These are phyloP conservation scores for Globisporangium alternatum DNA, from an alignment of 352 stramenopile genomes.

Conservation along the genomic window DNA sequence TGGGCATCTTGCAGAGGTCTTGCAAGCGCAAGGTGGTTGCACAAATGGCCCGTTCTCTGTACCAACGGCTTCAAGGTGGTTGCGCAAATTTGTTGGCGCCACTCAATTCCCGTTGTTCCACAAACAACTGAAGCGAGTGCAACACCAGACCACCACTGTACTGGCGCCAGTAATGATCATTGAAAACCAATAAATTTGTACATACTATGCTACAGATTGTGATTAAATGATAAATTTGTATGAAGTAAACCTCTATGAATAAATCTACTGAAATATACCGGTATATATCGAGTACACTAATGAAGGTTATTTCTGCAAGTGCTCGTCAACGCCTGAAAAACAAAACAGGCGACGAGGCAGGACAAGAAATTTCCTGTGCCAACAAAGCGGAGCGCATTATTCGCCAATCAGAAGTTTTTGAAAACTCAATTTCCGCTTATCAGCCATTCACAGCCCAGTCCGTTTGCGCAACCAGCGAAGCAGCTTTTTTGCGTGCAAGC, in stretches of 20 bases:
- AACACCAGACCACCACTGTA: slow-evolving; percentile 1
- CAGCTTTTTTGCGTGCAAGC: not conserved
- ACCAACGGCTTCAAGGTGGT: slow-evolving; percentile 1
- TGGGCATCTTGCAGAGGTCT: not conserved
- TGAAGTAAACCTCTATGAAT: not conserved
- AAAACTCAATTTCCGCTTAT: no score
- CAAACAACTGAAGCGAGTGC: not conserved
- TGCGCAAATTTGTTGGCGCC: not conserved
- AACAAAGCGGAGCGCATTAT: not conserved
- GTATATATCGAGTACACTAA: no score
- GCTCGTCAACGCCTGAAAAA: not conserved
- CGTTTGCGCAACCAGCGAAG: slow-evolving; percentile 6
- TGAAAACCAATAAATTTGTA: not conserved
- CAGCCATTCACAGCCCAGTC: no score
- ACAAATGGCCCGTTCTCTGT: not conserved
- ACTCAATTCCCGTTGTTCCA: not conserved
- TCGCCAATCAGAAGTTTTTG: no score
- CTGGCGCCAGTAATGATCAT: not conserved
- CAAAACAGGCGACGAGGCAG: not conserved
- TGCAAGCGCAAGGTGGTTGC: not conserved
- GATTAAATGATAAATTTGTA: not conserved
- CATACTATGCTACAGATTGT: not conserved
- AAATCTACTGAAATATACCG: not conserved
- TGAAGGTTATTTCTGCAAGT: not conserved
- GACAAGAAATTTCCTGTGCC: slow-evolving; percentile 10